Evolutionary conservation across 2,329 filamentous ascomycete species (phyloP).

Genomic region (Diaporthe sp.): DNA sequence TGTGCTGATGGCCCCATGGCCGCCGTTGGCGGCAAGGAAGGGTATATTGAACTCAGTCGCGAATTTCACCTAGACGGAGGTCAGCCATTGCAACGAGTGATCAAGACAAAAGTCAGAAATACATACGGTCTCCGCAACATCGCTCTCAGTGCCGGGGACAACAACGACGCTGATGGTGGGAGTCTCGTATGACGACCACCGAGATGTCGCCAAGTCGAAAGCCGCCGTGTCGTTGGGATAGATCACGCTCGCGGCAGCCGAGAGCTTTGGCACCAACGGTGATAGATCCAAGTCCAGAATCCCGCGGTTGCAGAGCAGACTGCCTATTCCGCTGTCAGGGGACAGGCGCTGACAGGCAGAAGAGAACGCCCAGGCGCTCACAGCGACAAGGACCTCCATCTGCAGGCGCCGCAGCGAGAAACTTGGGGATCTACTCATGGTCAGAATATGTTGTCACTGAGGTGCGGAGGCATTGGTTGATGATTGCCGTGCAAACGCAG

Average conservation of each 20-base stretch:
- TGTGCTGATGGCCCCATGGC: conserved; percentile 64
- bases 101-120: conserved; percentile 29
- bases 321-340: not conserved
- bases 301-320: not conserved
- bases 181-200: conserved; percentile 60
- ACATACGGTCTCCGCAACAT: conserved; percentile 63
- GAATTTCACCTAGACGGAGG: conserved; percentile 56
- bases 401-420: conserved; percentile 18
- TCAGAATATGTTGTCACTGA: not conserved
- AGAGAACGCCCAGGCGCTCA: conserved; percentile 10
- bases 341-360: not conserved
- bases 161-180: conserved; percentile 62
- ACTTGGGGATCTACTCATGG: not conserved
- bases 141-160: conserved; percentile 60
- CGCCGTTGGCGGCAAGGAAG: conserved; percentile 66
- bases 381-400: conserved; percentile 16
- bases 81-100: not conserved
- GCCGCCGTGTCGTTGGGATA: conserved; percentile 40
- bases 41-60: conserved; percentile 61
- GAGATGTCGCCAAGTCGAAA: conserved; percentile 54
- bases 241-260: conserved; percentile 23
- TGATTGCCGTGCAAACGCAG: not conserved
- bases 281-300: not conserved
- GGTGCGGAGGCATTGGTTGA: not conserved
- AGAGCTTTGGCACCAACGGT: not conserved